Percentiles rank a stretch among this genome's conserved stretches.
These are phyloP conservation scores for Secale cereale DNA, from an alignment of 176 grass and related monocot genomes.

Conservation along the genomic window DNA sequence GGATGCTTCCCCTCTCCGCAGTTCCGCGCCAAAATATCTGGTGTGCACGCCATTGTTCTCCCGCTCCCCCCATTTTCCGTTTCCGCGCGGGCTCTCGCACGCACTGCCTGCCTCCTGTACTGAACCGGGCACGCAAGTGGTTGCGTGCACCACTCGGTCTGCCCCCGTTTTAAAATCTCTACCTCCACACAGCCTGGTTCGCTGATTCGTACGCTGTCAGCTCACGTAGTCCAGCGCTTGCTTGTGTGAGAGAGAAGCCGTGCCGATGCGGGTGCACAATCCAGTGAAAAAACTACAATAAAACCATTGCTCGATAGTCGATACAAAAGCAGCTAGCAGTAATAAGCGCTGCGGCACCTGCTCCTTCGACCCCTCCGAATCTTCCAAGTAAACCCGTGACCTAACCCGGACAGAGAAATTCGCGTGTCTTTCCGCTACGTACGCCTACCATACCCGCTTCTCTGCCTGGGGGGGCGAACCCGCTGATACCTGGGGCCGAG, in stretches of 20 bases:
- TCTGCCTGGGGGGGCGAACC: fast-evolving
- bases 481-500: neutral
- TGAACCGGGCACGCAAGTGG: neutral
- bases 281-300: neutral
- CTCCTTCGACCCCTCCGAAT: slow-evolving; percentile 22
- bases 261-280: neutral
- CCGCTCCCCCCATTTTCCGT: neutral
- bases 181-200: neutral
- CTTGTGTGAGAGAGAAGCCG: neutral
- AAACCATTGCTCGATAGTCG: neutral
- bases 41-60: too few relatives aligned
- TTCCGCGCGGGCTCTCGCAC: neutral
- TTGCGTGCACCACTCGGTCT: neutral
- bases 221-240: neutral
- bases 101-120: neutral
- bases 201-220: neutral
- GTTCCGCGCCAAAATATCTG: too few relatives aligned
- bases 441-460: neutral
- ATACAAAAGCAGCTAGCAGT: too few relatives aligned
- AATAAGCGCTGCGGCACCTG: neutral
- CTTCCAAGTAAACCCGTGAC: slow-evolving; percentile 44
- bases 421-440: neutral
- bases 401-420: neutral
- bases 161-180: neutral
- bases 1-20: neutral